Evolutionary conservation across 2,329 filamentous ascomycete genomes (phyloP), one percentile per base, ranked within the genome.

Genomic region (Fusarium proliferatum): DNA sequence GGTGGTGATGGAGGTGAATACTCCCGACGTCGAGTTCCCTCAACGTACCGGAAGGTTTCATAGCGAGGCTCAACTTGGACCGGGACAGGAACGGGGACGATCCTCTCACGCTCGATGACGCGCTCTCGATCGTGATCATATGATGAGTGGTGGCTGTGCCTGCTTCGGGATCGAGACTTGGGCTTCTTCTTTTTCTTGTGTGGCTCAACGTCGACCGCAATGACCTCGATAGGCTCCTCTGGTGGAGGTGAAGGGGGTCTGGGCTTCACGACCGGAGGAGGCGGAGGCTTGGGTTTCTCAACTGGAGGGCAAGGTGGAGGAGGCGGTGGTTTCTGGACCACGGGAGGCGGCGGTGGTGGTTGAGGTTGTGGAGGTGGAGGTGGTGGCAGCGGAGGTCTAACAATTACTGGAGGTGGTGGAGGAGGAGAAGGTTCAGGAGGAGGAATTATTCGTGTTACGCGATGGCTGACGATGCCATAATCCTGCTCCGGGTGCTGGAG

Each of bases 11-110:
- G 73, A 51, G 80, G 72, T 48, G 79, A 76, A 28, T 77, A 74
- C 15, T 75, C 43, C 48, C 69, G 73, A 28, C 84, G 80, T 57
- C 84, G 81, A 33, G 86, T 84, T 1, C 85, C 86, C 65, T 89
- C 86, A 55, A 89, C 83, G 73, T 89, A 88, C 11, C 88, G 86
- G 75, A 82, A 89, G 36, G 86, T 86, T 42, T 88, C 87, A 69
- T 85, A 85, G 67, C 79, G 75, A 41, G 81, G 81, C 73, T 82
- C 82, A 28, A 79, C 78, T 56, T 80, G 81, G 23, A 84, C 82
- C 2, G 82, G 83, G 10, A 85, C 82, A 23, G 83, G 85, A 12
- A 85, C 78, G 41, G 85, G 86, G 21, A 88, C 81, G 53, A 86
- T 73, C 58, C 83, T 82, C 76, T 89, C 88, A 33, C 87, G 83